Conservation (phyloP, 2,329 filamentous ascomycete species). For the Plectosphaerella cucumerina region DNA sequence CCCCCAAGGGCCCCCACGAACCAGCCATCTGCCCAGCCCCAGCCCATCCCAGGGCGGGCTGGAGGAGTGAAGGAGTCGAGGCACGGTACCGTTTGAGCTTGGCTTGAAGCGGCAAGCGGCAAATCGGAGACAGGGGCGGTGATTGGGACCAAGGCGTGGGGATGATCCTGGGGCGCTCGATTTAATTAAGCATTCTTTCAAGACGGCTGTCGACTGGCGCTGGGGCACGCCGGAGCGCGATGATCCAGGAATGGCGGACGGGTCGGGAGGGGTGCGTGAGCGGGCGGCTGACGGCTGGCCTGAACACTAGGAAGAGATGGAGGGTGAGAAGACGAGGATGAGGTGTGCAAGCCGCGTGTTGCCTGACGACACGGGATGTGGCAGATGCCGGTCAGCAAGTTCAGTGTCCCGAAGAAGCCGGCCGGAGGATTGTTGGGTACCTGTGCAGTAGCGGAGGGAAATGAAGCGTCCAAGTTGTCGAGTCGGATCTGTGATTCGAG, state of each 20-base stretch:
- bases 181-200: slow-evolving; percentile 1
- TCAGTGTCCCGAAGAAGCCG: too few species aligned
- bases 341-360: too few species aligned
- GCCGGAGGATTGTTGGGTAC: too few species aligned
- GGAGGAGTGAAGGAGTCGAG: background rate
- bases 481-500: too few species aligned
- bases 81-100: slow-evolving; percentile 2
- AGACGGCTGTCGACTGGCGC: background rate
- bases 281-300: too few species aligned
- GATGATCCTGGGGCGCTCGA: background rate
- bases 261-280: background rate
- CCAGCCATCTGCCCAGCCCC: background rate
- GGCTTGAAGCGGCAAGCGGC: slow-evolving; percentile 1
- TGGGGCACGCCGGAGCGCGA: background rate
- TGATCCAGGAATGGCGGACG: background rate
- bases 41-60: background rate
- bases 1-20: background rate
- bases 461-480: too few species aligned
- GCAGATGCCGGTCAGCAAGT: too few species aligned
- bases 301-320: too few species aligned
- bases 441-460: too few species aligned
- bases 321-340: too few species aligned
- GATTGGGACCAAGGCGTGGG: background rate
- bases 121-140: background rate
- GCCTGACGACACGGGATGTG: too few species aligned